Percentiles rank a stretch among this genome's conserved stretches.
phyloP scores from a whole-genome alignment of 768 basidiomycete genomes.

The Lentinula detonsa region DNA sequence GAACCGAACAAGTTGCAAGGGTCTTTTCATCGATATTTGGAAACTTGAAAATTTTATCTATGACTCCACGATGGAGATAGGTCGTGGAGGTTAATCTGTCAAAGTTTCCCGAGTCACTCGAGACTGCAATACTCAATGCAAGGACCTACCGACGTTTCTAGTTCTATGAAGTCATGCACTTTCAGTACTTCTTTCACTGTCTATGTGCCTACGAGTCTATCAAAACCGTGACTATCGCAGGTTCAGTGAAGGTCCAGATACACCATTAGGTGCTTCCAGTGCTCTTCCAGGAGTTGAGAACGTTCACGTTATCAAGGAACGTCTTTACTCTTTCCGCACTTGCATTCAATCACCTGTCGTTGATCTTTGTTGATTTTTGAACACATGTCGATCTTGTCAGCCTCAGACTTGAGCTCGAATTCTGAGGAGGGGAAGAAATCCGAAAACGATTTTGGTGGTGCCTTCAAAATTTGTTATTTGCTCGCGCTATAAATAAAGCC shows the following conservation, averaged over 20 bases:
- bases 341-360: not conserved
- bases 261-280: not conserved
- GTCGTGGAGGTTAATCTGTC: too few species aligned
- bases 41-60: too few species aligned
- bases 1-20: too few species aligned
- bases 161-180: not conserved
- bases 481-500: not conserved
- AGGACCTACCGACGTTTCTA: not conserved
- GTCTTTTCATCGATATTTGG: too few species aligned
- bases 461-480: not conserved
- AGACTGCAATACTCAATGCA: too few species aligned
- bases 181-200: not conserved
- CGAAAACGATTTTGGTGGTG: too few species aligned
- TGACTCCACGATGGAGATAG: too few species aligned
- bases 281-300: not conserved
- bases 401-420: not conserved
- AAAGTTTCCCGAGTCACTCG: too few species aligned
- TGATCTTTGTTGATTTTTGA: not conserved
- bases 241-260: not conserved
- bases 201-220: not conserved
- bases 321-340: not conserved
- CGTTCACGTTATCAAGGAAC: not conserved
- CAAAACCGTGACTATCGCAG: not conserved
- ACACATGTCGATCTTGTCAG: not conserved
- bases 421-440: not conserved